Base-by-base conservation (phyloP, 768 basidiomycete species). In the Hericium rajendrae region DNA sequence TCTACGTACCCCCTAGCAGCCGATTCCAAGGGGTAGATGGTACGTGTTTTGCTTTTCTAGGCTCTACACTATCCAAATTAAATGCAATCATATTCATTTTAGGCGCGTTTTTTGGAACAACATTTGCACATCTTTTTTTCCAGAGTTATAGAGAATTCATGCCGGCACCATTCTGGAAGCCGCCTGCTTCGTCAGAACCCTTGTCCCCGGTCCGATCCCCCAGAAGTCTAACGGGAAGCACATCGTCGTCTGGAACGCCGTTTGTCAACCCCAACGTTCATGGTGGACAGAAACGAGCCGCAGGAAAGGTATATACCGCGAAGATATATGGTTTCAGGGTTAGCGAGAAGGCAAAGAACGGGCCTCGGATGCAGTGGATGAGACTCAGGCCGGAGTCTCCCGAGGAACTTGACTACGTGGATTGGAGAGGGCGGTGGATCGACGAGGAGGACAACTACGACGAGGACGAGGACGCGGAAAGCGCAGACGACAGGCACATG, bases 31-130 rank as follows among this genome's bases (percentile, higher is more conserved):
- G 90, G 39, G 91, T 99, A 37, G 97, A 99, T 72, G 97, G 94
- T 91, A 66, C 65, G 84, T 73, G 43, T 32, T 52, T 11, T 28
- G 24, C 52, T 51, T 32, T 32, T 32, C 32, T 32, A 32, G 4
- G 32, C 6, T 10, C 6, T 32, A 8, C 32, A 32, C 9, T 32
- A 32, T 32, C 32, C 32, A 32, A 32, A 32, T 32, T 32, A 2
- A 32, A 10, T 32, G 6, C 32, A 6, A 32, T 32, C 32, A 32
- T 32, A 32, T 32, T 32, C 61, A 65, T 57, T 59, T 38, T 60
- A 97, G 94, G 95, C 60, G 97, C 97, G 11, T 99, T 97, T 75
- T 99, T 99, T 74, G 97, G 97, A 20, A 98, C 95, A 0, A 97
- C 95, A n/a, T 99, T 99, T 70, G 79, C 94, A 1, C 94, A 97